Base-by-base conservation (phyloP, 768 basidiomycete genomes). In the Tricholoma matsutake region DNA sequence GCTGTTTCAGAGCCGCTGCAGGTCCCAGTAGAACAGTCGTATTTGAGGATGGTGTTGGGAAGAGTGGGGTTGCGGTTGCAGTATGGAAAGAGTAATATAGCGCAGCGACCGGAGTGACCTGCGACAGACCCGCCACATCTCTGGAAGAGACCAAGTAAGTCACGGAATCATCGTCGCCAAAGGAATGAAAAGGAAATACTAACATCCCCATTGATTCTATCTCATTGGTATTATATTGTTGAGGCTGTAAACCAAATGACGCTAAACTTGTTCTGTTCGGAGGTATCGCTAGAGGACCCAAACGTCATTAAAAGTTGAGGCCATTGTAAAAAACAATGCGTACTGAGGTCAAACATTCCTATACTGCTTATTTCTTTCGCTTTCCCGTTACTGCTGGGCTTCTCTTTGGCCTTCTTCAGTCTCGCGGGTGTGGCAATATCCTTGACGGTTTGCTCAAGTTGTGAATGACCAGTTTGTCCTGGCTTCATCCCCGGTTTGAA, bases 41-140 rank as follows among this genome's bases (percentile, higher is more conserved):
- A 34, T 67, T 66, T 10, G 64, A 61, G 35, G 59, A 57, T 43
- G 65, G 52, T 2, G 68, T 58, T 8, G 66, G 63, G 34, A 57
- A 61, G 1, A 69, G 65, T 9, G 70, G 73, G n/a, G 63, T 67
- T n/a, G 76, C 58, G 3, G 75, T 69, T 11, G 72, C 65, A 0
- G 78, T 77, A 65, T 82, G 76, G 67, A 90, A 91, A 25, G 81
- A 72, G 64, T 89, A 90, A 68, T 83, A 86, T 25, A 77, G 65
- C 0, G 88, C 88, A 32, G 79, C 75, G 6, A 73, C 68, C 1
- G 83, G 86, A 1, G 81, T 83, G 47, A 90, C 83, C 66, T 83
- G 81, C 22, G 68, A 68, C 2, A 91, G 75, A 61, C 83, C 85
- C 29, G 71, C 63, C 16, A 79, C 60, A 65, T 84, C 79, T 63